A percentile compares a stretch with the other conserved stretches of the same genome.
These are phyloP conservation scores for Fusarium fujikuroi DNA, from an alignment of 2,329 filamentous ascomycete species.

Conservation along the genomic window DNA sequence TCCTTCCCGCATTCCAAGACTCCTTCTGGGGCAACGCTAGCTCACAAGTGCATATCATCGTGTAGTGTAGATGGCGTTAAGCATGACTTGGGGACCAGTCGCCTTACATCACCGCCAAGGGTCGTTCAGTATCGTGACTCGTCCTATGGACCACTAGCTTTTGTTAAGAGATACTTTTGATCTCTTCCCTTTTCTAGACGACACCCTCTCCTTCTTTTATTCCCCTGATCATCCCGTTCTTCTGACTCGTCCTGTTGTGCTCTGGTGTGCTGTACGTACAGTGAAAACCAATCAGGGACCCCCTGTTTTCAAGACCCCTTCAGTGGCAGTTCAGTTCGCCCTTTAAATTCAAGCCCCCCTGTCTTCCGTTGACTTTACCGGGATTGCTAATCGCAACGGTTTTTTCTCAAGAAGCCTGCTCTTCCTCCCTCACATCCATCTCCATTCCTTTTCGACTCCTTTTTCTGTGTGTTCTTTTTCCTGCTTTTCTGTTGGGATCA, in stretches of 20 bases:
- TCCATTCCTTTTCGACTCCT: conserved; percentile 9
- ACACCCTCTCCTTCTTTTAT: conserved; percentile 15
- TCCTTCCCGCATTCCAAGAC: conserved; percentile 40
- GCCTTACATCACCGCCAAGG: conserved; percentile 23
- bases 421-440: conserved; percentile 17
- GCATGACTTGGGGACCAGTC: conserved; percentile 12
- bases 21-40: conserved; percentile 29
- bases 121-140: conserved; percentile 17
- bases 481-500: conserved; percentile 3
- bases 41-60: background rate
- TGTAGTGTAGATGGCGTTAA: conserved; percentile 33
- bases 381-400: conserved; percentile 37
- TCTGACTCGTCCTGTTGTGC: conserved; percentile 27
- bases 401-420: conserved; percentile 13
- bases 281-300: conserved; percentile 9
- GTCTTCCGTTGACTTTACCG: conserved; percentile 25
- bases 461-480: background rate
- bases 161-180: conserved; percentile 15
- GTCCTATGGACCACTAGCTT: background rate
- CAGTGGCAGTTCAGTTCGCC: conserved; percentile 13
- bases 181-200: background rate
- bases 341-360: conserved; percentile 24
- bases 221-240: conserved; percentile 30
- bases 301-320: conserved; percentile 22
- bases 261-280: background rate